Percentiles rank a stretch among this genome's conserved stretches.
phyloP scores from a whole-genome alignment of 192 early-diverging fungal genomes.

The Coemansia sp. region DNA sequence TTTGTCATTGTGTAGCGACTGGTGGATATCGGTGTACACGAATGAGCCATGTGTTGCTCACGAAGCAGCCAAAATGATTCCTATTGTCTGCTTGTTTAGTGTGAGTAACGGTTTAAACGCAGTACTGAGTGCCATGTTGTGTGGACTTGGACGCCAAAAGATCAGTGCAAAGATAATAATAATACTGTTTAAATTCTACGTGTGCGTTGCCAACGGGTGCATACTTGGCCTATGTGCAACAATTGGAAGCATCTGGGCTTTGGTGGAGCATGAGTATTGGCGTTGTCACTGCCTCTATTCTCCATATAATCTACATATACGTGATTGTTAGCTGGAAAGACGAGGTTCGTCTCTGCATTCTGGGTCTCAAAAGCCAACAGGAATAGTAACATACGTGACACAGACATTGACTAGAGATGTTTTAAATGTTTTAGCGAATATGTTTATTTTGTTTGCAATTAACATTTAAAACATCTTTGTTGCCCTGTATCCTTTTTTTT shows the following conservation, averaged over 20 bases:
- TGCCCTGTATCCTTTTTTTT: too few relatives aligned
- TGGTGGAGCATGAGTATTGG: slow-evolving; percentile 34
- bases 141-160: slow-evolving; percentile 54
- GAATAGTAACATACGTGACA: too few relatives aligned
- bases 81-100: slow-evolving; percentile 71
- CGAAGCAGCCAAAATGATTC: slow-evolving; percentile 69
- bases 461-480: too few relatives aligned
- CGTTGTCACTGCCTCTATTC: neutral
- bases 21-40: slow-evolving; percentile 61
- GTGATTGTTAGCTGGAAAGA: too few relatives aligned
- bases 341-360: too few relatives aligned
- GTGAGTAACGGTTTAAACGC: slow-evolving; percentile 58
- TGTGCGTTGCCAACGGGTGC: slow-evolving; percentile 43
- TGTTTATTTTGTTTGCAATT: too few relatives aligned
- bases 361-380: too few relatives aligned
- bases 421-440: too few relatives aligned
- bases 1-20: slow-evolving; percentile 13
- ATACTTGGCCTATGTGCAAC: slow-evolving; percentile 38
- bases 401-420: too few relatives aligned
- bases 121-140: slow-evolving; percentile 56
- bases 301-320: too few relatives aligned
- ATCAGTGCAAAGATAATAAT: slow-evolving; percentile 49
- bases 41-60: slow-evolving; percentile 65
- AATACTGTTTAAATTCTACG: slow-evolving; percentile 53
- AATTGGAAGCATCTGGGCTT: slow-evolving; percentile 23